Conservation (phyloP, 1,139 yeast species). For the Candida mesenterica region DNA sequence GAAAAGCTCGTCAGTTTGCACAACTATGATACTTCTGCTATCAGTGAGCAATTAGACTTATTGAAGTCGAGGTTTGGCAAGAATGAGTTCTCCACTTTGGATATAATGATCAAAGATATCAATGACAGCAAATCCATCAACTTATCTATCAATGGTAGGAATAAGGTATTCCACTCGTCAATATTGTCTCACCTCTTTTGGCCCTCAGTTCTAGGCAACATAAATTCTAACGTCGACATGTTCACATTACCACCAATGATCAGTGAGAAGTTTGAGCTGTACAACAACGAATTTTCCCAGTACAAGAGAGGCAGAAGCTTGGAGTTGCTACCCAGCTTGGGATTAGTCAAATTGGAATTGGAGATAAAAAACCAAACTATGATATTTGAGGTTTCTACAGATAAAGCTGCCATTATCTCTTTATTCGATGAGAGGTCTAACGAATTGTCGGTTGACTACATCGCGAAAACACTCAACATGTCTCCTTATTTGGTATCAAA, state of each 20-base stretch:
- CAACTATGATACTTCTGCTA: conserved; percentile 44
- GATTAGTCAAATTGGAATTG: conserved; percentile 60
- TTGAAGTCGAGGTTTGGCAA: conserved; percentile 69
- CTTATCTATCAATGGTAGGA: conserved; percentile 18
- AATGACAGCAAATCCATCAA: conserved; percentile 48
- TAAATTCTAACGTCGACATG: conserved; percentile 30
- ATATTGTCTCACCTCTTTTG: conserved; percentile 49
- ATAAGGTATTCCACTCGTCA: conserved; percentile 22
- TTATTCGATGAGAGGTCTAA: conserved; percentile 45
- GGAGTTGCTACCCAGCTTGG: conserved; percentile 57
- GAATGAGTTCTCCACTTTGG: conserved; percentile 62
- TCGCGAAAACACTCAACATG: conserved; percentile 33
- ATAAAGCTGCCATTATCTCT: conserved; percentile 63
- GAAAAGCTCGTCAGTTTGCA: conserved; percentile 51
- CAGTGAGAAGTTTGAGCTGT: conserved; percentile 37
- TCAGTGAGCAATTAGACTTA: conserved; percentile 45
- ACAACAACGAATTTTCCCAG: conserved; percentile 37
- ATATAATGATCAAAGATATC: conserved; percentile 84
- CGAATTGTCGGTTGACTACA: conserved; percentile 24
- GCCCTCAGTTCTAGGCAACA: conserved; percentile 42
- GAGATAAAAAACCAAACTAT: conserved; percentile 43
- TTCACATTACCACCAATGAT: conserved; percentile 49
- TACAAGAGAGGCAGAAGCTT: conserved; percentile 60
- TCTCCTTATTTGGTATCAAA: conserved; percentile 35
- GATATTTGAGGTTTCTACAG: conserved; percentile 58